These are phyloP conservation scores for Penicillium vulpinum DNA, from an alignment of 2,329 filamentous ascomycete species.

Conservation along the genomic window DNA sequence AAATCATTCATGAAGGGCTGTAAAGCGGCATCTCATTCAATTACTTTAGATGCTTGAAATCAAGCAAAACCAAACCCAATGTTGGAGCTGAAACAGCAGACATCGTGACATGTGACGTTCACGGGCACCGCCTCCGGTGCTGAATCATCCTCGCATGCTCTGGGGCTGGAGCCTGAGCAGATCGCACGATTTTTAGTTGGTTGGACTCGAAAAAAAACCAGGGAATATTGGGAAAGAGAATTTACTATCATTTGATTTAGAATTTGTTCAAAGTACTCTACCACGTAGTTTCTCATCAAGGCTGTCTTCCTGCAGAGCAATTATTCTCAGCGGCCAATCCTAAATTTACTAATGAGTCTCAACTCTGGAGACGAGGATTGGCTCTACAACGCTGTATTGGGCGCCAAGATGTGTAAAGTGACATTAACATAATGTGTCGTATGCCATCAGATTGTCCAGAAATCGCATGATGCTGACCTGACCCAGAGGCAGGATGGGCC, in stretches of 20 bases:
- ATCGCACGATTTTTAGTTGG: background rate
- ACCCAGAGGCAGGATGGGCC: background rate
- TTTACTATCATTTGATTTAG: background rate
- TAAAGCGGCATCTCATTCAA: slow-evolving; percentile 20
- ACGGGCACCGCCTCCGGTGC: slow-evolving; percentile 15
- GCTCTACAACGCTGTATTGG: background rate
- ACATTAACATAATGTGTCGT: background rate
- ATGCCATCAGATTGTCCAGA: background rate
- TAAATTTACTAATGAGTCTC: background rate
- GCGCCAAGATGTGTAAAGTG: background rate
- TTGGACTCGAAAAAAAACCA: background rate
- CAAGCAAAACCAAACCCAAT: slow-evolving; percentile 7
- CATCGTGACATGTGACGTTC: slow-evolving; percentile 10
- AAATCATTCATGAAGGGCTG: slow-evolving; percentile 47
- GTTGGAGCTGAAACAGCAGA: slow-evolving; percentile 1
- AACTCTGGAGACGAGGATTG: background rate
- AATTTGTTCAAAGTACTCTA: background rate
- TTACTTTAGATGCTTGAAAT: slow-evolving; percentile 3
- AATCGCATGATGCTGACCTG: background rate
- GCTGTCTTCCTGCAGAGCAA: background rate
- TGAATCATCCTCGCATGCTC: slow-evolving; percentile 24
- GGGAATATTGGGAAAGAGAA: background rate
- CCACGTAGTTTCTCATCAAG: background rate
- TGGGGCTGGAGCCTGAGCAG: background rate
- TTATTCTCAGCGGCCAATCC: background rate